Base-by-base conservation (phyloP, 768 basidiomycete genomes). In the Boletus subparvulus region DNA sequence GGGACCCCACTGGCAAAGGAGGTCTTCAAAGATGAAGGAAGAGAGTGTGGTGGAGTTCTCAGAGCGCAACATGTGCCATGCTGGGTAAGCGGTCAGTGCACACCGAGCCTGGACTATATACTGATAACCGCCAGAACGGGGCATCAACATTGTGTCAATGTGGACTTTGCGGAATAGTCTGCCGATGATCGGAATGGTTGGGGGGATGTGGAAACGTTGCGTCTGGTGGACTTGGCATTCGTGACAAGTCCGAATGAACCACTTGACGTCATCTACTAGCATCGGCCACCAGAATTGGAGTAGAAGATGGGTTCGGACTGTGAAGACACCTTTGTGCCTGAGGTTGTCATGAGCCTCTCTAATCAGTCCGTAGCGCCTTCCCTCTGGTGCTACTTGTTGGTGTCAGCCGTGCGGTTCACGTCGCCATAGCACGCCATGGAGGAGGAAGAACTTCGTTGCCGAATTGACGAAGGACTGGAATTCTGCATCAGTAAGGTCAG, bases 21-120 rank as follows among this genome's bases (percentile, higher is more conserved):
- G 7, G 5, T 21, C 21, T 21, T 42, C 11, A 8, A 42, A 42
- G 1, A 42, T 42, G 9, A 42, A 42, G 1, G 41, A n/a, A 1
- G 11, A 0, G 4, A 42, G 10, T 0, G 19, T 3, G 4, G 8
- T 1, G 10, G 21, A 0, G 7, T 21, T 42, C 19, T 42, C 11
- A 0, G 11, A 9, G 1, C 19, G 21, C 41, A 42, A 13, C 41
- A 42, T 42, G 1, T 11, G 6, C 41, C 41, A 42, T 13, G 21
- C 41, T 5, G n/a, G 41, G 16, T 36, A 35, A 0, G 8, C 1
- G 0, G 47, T 11, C 0, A 53, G 28, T 1, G 16, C 12, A 12
- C 36, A 17, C 0, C 26, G 13, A 0, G 48, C 48, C 12, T 39
- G 35, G 12, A 60, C 61, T 7, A 76, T 66, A 11, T 60, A 71